Evolutionary conservation across 345 rosid genomes (phyloP).

Genomic region (Kandelia obovata): DNA sequence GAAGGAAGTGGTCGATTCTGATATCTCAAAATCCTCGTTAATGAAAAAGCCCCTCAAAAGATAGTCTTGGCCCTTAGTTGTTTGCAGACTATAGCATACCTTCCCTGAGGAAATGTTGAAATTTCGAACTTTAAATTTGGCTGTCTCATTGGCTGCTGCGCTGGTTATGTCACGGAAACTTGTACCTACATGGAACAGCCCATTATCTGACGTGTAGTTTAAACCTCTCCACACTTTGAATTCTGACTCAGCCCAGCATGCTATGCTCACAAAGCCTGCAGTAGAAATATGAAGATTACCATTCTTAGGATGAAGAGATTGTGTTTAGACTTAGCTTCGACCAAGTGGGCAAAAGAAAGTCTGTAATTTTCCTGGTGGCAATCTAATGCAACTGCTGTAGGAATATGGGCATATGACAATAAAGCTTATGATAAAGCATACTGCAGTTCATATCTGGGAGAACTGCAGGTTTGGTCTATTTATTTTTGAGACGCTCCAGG

Average conservation of each 20-base stretch:
- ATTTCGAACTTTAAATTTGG: slow-evolving; percentile 28
- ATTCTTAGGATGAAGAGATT: background rate
- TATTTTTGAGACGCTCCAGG: background rate
- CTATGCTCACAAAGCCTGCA: slow-evolving; percentile 57
- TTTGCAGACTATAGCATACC: slow-evolving; percentile 48
- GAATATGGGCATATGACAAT: too few relatives aligned
- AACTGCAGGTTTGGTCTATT: background rate
- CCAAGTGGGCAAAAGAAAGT: background rate
- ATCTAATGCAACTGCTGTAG: too few relatives aligned
- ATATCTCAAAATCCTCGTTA: slow-evolving; percentile 10
- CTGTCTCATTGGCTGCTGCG: slow-evolving; percentile 15
- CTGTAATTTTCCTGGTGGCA: background rate
- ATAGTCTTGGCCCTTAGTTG: slow-evolving; percentile 34
- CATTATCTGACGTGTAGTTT: slow-evolving; percentile 39
- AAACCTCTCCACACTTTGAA: slow-evolving; percentile 21
- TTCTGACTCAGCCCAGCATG: slow-evolving; percentile 42
- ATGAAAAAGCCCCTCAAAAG: slow-evolving; percentile 46
- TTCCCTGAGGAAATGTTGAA: slow-evolving; percentile 40
- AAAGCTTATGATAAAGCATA: too few relatives aligned
- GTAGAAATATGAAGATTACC: background rate
- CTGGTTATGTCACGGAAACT: slow-evolving; percentile 26
- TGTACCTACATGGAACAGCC: slow-evolving; percentile 33
- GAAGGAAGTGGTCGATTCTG: slow-evolving; percentile 17
- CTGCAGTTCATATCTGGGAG: background rate
- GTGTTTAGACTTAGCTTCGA: background rate